phyloP scores from a whole-genome alignment of 2,329 filamentous ascomycete species.

The Incumbomyces delicatus region DNA sequence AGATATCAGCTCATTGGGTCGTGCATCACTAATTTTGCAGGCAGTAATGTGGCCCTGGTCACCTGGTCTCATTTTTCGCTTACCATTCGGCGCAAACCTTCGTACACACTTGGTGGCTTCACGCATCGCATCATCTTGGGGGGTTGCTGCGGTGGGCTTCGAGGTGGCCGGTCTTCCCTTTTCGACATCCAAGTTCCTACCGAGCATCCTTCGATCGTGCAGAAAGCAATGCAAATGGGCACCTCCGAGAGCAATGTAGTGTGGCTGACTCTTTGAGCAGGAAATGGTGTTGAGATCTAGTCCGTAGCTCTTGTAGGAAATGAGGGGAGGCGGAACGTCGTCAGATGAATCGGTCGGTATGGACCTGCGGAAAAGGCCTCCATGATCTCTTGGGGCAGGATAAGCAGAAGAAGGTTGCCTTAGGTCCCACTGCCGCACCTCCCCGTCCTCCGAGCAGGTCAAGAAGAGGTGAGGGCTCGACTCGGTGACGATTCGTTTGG shows the following conservation, averaged over 20 bases:
- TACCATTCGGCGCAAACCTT: conserved; percentile 55
- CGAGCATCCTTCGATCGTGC: conserved; percentile 59
- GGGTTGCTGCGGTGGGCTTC: conserved; percentile 33
- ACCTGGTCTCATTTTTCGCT: conserved; percentile 41
- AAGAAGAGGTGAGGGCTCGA: conserved; percentile 58
- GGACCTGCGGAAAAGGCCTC: conserved; percentile 29
- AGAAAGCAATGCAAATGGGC: conserved; percentile 59
- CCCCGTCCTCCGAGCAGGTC: conserved; percentile 61
- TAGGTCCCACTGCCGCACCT: conserved; percentile 60
- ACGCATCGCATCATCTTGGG: conserved; percentile 46
- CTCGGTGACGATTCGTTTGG: conserved; percentile 61
- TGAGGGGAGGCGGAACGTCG: conserved; percentile 51
- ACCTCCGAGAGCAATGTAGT: conserved; percentile 61
- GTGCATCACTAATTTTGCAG: conserved; percentile 60
- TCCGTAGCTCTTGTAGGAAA: conserved; percentile 54
- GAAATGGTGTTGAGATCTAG: conserved; percentile 60
- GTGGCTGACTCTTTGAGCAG: conserved; percentile 56
- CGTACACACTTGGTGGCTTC: conserved; percentile 56
- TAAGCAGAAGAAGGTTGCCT: conserved; percentile 57
- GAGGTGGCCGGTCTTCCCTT: conserved; percentile 36
- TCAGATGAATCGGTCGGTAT: conserved; percentile 12
- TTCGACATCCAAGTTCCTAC: conserved; percentile 48
- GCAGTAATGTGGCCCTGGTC: conserved; percentile 59
- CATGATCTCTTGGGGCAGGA: conserved; percentile 39
- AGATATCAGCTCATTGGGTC: conserved; percentile 57